Conservation (phyloP, 345 rosid genomes). For the Sisymbrium altissimum region DNA sequence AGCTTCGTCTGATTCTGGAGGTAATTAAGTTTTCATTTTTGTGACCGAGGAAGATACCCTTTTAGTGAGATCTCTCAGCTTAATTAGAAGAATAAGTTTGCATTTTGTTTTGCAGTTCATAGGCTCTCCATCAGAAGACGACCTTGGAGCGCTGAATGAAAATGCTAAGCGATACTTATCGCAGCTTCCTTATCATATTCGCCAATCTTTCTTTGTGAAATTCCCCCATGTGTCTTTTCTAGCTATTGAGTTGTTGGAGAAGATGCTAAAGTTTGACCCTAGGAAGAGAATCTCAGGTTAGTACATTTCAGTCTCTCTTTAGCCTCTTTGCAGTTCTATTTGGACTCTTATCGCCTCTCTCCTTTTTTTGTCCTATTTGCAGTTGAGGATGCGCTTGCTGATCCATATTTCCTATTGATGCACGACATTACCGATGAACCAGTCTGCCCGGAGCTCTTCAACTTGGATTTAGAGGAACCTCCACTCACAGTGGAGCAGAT, state of each 20-base stretch:
- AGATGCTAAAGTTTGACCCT: conserved; percentile 88
- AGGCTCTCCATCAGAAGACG: conserved; percentile 87
- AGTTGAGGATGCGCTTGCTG: conserved; percentile 87
- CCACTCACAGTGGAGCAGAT: conserved; percentile 68
- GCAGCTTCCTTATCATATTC: conserved; percentile 51
- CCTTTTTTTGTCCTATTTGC: not conserved
- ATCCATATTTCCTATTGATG: conserved; percentile 64
- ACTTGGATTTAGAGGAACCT: conserved; percentile 69
- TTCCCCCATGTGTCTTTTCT: conserved; percentile 62
- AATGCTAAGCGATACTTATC: conserved; percentile 73
- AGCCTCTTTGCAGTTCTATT: not conserved
- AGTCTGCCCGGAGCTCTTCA: conserved; percentile 62
- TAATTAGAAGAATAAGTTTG: not conserved
- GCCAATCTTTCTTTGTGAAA: conserved; percentile 69
- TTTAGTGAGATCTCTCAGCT: not conserved
- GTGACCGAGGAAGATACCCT: not conserved
- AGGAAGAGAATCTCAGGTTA: conserved; percentile 75
- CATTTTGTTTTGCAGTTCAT: conserved; percentile 52
- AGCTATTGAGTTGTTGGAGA: conserved; percentile 85
- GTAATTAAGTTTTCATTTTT: conserved; percentile 33
- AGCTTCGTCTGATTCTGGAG: conserved; percentile 83
- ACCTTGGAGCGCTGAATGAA: conserved; percentile 66
- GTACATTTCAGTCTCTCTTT: conserved; percentile 9
- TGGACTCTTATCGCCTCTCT: not conserved
- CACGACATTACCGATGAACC: conserved; percentile 79